These are phyloP conservation scores for Phaseolus coccineus DNA, from an alignment of 331 rosid species.

Conservation along the genomic window DNA sequence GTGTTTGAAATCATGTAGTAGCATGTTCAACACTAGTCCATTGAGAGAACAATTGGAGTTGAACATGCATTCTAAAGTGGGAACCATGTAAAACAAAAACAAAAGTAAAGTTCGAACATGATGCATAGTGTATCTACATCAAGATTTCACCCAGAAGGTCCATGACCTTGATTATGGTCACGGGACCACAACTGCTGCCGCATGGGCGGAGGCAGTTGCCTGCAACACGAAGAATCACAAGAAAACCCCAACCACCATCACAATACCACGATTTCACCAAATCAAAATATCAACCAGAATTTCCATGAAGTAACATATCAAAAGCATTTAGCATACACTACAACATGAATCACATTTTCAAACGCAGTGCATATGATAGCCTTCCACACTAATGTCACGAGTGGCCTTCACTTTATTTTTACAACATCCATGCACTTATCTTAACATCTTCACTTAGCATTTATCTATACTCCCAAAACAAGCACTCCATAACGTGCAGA, in stretches of 20 bases:
- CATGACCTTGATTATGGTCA: neutral
- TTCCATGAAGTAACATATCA: neutral
- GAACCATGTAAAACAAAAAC: neutral
- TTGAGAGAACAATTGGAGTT: neutral
- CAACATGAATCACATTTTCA: slow-evolving; percentile 22
- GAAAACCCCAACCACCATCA: neutral
- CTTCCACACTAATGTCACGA: slow-evolving; percentile 1
- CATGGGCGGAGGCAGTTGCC: neutral
- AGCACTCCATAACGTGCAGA: neutral
- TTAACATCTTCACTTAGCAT: neutral
- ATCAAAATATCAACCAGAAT: neutral
- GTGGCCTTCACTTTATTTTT: slow-evolving; percentile 3
- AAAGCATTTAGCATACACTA: slow-evolving; percentile 12
- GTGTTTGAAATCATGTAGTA: neutral
- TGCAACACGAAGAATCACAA: neutral
- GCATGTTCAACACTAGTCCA: neutral
- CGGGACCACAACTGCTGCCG: neutral
- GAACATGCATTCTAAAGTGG: neutral
- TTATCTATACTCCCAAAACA: slow-evolving; percentile 12
- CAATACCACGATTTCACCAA: slow-evolving; percentile 15
- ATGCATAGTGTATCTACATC: slow-evolving; percentile 9
- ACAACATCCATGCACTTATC: neutral
- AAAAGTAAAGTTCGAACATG: neutral
- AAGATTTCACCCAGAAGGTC: neutral
- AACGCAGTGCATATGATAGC: neutral